Evolutionary conservation across 2,329 filamentous ascomycete species (phyloP).

Genomic region (Penicillium sp.): DNA sequence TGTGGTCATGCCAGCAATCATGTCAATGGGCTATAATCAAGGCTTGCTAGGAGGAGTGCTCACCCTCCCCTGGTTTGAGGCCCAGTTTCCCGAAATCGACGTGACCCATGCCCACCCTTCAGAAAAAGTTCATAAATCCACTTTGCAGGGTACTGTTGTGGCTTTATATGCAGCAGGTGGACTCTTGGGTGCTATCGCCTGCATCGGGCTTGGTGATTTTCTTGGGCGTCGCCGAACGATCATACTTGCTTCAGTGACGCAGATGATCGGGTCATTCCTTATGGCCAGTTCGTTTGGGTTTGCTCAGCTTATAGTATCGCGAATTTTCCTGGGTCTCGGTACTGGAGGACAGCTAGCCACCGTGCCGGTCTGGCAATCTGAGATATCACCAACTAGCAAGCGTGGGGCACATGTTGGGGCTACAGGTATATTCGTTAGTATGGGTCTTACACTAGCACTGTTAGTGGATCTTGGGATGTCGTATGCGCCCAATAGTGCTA

Average conservation of each 20-base stretch:
- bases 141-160: conserved; percentile 14
- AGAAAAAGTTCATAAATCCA: conserved; percentile 9
- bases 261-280: conserved; percentile 15
- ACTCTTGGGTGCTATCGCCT: conserved; percentile 13
- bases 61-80: conserved; percentile 14
- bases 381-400: conserved; percentile 12
- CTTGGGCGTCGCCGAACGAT: conserved; percentile 15
- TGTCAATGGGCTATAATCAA: conserved; percentile 19
- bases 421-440: conserved; percentile 4
- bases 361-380: conserved; percentile 17
- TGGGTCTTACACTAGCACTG: conserved; percentile 10
- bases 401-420: conserved; percentile 16
- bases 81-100: conserved; percentile 14
- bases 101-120: conserved; percentile 1
- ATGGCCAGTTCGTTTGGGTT: conserved; percentile 12
- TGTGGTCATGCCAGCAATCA: conserved; percentile 16
- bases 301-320: conserved; percentile 13
- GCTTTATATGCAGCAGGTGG: conserved; percentile 17
- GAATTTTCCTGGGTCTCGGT: conserved; percentile 14
- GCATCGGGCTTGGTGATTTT: conserved; percentile 14
- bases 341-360: conserved; percentile 14
- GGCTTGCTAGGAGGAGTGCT: conserved; percentile 17
- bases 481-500: conserved; percentile 9
- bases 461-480: conserved; percentile 19
- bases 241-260: conserved; percentile 4